Conservation (phyloP, 208 protist genomes). For the Leishmania guyanensis region DNA sequence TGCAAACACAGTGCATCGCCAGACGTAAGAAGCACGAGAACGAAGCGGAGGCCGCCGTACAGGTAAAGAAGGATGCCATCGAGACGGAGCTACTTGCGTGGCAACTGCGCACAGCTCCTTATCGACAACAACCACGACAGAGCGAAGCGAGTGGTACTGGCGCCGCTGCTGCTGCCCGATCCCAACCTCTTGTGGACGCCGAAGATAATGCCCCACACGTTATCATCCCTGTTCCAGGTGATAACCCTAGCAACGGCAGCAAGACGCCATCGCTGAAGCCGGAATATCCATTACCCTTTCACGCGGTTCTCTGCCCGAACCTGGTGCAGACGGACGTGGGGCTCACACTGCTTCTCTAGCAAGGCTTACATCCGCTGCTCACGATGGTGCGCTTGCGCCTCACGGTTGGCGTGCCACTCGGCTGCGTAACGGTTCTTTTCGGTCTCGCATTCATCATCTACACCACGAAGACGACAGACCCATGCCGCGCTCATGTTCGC, state of each 20-base stretch:
- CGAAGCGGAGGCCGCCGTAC: conserved; percentile 13
- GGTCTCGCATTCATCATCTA: conserved; percentile 54
- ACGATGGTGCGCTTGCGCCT: conserved; percentile 30
- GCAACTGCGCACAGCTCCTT: conserved; percentile 10
- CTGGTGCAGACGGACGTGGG: conserved; percentile 58
- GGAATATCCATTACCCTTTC: conserved; percentile 45
- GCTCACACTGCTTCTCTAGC: conserved; percentile 41
- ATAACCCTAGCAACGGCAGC: neutral
- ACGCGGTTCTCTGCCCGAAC: conserved; percentile 64
- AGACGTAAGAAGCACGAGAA: conserved; percentile 10
- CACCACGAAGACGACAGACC: conserved; percentile 21
- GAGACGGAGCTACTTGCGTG: conserved; percentile 25
- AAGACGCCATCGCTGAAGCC: neutral
- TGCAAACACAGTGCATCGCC: neutral
- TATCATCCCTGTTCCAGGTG: conserved; percentile 6
- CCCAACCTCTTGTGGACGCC: neutral
- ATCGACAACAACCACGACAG: neutral
- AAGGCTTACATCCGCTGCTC: conserved; percentile 45
- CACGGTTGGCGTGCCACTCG: conserved; percentile 41
- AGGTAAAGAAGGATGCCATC: conserved; percentile 9
- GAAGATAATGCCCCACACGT: neutral
- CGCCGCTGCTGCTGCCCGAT: neutral
- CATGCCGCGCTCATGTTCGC: conserved; percentile 29
- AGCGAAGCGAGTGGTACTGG: neutral
- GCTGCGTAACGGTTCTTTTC: conserved; percentile 39